Percentiles rank a stretch among this genome's conserved stretches.
These are phyloP conservation scores for Stevia rebaudiana DNA, from an alignment of 140 eudicot species.

Conservation along the genomic window DNA sequence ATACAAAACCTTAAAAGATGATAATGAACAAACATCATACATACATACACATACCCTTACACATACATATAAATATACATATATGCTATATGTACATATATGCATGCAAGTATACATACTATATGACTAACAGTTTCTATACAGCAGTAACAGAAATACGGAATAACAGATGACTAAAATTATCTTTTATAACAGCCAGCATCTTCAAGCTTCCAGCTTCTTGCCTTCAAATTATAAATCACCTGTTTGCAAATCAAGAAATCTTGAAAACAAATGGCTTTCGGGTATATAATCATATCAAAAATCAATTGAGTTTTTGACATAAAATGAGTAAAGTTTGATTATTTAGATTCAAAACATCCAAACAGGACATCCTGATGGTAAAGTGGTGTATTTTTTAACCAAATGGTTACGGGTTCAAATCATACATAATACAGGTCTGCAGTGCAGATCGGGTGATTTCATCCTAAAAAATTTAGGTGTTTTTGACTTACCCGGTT, in stretches of 20 bases:
- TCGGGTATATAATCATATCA: neutral
- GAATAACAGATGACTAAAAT: slow-evolving; percentile 23
- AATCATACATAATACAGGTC: too few species aligned
- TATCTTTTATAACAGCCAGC: slow-evolving; percentile 12
- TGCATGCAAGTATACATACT: slow-evolving; percentile 22
- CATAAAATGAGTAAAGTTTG: neutral
- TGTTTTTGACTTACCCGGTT: slow-evolving; percentile 49
- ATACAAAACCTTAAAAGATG: slow-evolving; percentile 21
- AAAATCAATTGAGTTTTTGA: neutral
- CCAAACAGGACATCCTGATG: neutral
- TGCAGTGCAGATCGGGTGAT: too few species aligned
- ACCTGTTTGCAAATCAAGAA: slow-evolving; percentile 13
- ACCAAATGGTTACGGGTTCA: too few species aligned
- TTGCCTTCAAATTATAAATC: slow-evolving; percentile 14
- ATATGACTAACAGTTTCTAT: slow-evolving; percentile 29
- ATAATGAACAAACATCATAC: slow-evolving; percentile 16
- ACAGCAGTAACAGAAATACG: slow-evolving; percentile 29
- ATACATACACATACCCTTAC: neutral
- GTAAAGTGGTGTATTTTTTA: too few species aligned
- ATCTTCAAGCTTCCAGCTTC: slow-evolving; percentile 22
- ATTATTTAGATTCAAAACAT: neutral
- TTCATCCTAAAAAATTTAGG: too few species aligned
- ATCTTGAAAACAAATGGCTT: slow-evolving; percentile 17
- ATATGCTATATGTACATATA: slow-evolving; percentile 10
- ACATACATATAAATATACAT: neutral